phyloP scores from a whole-genome alignment of 2,329 filamentous ascomycete genomes.

The Penicillium palitans region DNA sequence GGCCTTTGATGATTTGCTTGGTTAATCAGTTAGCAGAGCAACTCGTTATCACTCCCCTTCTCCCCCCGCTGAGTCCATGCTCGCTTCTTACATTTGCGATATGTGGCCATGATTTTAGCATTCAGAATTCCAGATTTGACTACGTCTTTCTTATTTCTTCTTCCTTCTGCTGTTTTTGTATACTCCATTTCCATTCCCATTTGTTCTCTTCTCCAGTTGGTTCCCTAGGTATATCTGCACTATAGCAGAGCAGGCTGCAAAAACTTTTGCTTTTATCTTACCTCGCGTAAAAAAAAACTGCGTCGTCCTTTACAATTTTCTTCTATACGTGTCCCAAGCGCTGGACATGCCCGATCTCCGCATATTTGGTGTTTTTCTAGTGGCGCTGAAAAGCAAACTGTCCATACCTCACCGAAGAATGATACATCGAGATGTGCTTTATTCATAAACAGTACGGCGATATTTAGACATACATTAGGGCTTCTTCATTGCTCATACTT shows the following conservation, averaged over 20 bases:
- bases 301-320: not conserved
- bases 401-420: not conserved
- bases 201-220: not conserved
- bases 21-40: constrained; percentile 25
- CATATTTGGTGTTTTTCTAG: not conserved
- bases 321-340: not conserved
- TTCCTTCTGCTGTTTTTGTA: not conserved
- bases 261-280: not conserved
- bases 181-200: not conserved
- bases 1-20: constrained; percentile 44
- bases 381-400: not conserved
- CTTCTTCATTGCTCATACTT: not conserved
- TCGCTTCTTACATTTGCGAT: constrained; percentile 3
- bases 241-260: not conserved
- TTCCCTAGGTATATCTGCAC: not conserved
- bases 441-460: not conserved
- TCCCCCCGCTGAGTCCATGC: not conserved
- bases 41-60: not conserved
- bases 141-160: not conserved
- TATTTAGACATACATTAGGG: not conserved
- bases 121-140: constrained; percentile 4
- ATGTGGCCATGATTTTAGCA: constrained; percentile 7
- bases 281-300: not conserved
- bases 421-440: not conserved
- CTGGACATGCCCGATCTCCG: no score